These are phyloP conservation scores for Leccinum pellstonianum DNA, from an alignment of 768 basidiomycete genomes.

Conservation along the genomic window DNA sequence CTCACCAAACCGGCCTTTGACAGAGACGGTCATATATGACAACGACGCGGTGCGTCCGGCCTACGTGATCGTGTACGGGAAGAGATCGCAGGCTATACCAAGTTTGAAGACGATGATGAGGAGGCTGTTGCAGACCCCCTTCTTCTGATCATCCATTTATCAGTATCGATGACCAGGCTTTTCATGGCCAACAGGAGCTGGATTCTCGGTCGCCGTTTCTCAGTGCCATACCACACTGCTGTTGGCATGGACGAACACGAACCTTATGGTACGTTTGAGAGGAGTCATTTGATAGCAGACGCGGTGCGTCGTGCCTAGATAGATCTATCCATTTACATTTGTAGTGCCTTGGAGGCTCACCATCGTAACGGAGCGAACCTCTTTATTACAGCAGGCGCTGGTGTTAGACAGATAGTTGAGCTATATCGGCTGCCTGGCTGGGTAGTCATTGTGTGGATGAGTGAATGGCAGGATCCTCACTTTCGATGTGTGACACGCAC, in stretches of 20 bases:
- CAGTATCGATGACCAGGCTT: neutral
- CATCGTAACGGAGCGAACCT: neutral
- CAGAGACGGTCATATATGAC: slow-evolving; percentile 16
- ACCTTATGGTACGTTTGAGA: neutral
- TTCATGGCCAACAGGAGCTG: neutral
- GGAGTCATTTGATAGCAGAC: neutral
- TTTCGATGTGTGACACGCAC: no score
- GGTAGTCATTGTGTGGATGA: no score
- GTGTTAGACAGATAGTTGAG: neutral
- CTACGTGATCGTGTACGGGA: slow-evolving; percentile 14
- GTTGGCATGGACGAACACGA: neutral
- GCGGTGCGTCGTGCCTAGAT: neutral
- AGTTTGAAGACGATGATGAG: slow-evolving; percentile 1
- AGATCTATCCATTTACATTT: neutral
- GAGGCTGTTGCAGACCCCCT: slow-evolving; percentile 3
- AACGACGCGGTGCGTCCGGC: slow-evolving; percentile 17
- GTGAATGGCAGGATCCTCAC: no score
- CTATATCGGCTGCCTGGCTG: no score
- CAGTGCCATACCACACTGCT: neutral
- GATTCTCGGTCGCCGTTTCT: neutral
- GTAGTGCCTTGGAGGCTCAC: neutral
- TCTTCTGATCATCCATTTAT: slow-evolving; percentile 4
- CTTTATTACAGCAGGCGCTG: neutral
- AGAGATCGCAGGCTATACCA: neutral
- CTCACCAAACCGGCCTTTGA: neutral